Base-by-base conservation (phyloP, 345 rosid species). In the Syzygium aqueum region DNA sequence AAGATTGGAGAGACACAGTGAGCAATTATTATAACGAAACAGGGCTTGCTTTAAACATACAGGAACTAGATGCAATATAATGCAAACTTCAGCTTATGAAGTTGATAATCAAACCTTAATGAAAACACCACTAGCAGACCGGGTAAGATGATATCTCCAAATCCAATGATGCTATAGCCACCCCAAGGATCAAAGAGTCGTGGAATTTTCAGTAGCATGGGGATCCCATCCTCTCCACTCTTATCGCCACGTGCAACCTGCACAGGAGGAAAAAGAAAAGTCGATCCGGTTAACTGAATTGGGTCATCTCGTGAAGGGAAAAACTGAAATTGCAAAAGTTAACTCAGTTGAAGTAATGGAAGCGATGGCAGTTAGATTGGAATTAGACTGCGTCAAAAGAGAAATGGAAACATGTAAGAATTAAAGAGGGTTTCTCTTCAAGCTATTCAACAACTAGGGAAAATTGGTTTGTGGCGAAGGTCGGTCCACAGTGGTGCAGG, bases 181-280 rank as follows among this genome's bases (percentile, higher is more conserved):
- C 99, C 99, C 99, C 99, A 97, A 84, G 99, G 99, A 91, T 97
- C 99, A 93, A 95, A 96, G 96, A 97, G 93, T 65, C 98, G 94
- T 30, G 99, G 99, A 83, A 97, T 95, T 93, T 97, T 97, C 88
- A 97, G 86, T 87, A 97, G 94, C 99, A 97, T 94, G 3, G 99
- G 99, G 88, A 97, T 96, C 13, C 99, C 98, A 89, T 96, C 99
- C 88, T 96, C 98, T 86, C 98, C 99, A 85, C 97, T 95, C 90
- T 88, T 94, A 91, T 96, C 99, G 82, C 99, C 99, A 86, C 99
- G 99, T 86, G 99, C 99, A 84, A 96, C 99, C 99, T 97, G 92
- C 56, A 82, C 56, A 83, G 40, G 82, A 84, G 87, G 52, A 77
- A 86, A 85, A 87, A 49, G 65, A 22, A 51, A 57, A 82, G 52